Evolutionary conservation across 495 filamentous ascomycete genomes (phyloP), one percentile per base, ranked within the genome.

Genomic region (Aspergillus sclerotioniger): DNA sequence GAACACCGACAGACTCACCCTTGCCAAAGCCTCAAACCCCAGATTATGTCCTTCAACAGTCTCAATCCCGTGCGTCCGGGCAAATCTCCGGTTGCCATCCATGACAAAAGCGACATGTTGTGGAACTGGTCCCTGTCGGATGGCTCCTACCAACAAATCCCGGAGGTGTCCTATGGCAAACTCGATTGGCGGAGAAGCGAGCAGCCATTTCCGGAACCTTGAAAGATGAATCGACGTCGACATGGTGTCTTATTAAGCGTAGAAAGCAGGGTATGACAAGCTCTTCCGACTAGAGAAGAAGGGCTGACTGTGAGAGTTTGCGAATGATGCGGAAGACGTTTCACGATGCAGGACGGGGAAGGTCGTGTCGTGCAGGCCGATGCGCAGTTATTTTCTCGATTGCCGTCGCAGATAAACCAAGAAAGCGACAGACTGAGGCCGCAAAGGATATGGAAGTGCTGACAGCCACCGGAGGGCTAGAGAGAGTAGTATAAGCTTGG

Each of bases 21-120:
- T 82, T 39, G 92, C 95, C 41, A 98, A 78, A 19, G 94, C 92
- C 74, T 98, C 94, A 65, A 98, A 98, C 7, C 94, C 94, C 61
- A 96, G 73, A 66, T 94, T 90, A 70, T 98, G 94, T n/a, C 94
- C 94, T 74, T 98, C 92, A 37, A 96, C 87, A 0, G 92, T 96
- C 80, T 98, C 94, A 66, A 98, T 96, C 49, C 93, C 85, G 75
- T 93, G 90, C 48, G 79, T 87, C 50, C 90, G 80, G 1, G 94
- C 94, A 72, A 94, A 98, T 19, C 94, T 85, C 50, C 94, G 78
- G 70, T 98, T 98, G 37, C 94, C 94, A 71, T 98, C 94, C 95
- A 98, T 98, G 55, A 96, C 92, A 66, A 98, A 98, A 7, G 94
- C 94, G 52, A 98, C 84, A 84, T 98, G 94, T 61, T 87, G 84